Base-by-base conservation (phyloP, 257 asterid species). In the Galeopsis tetrahit region DNA sequence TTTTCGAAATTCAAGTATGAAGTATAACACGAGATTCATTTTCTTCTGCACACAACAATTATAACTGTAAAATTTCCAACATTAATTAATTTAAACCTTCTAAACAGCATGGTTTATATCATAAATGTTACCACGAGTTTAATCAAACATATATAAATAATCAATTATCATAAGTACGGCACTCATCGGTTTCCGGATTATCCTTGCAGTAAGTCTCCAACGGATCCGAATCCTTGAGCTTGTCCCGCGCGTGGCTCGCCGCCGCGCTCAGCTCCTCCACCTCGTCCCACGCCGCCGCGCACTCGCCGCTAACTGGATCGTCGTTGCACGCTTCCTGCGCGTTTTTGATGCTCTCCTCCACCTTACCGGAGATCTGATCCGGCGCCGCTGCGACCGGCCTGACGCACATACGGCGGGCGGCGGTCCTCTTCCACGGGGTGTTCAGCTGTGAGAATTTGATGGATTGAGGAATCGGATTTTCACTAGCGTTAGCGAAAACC, bases 201-300 rank as follows among this genome's bases (percentile, higher is more conserved):
- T 94, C 99, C 87, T 90, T 85, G 97, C 98, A 95, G 78, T 85
- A 95, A 17, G 53, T 70, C 87, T 91, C 98, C 79, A 91, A 64
- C 1, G 87, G 90, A 28, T 94, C 99, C 4, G 84, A 35, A 0
- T 80, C 91, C 83, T 91, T 89, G 66, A 56, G 63, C 89, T 70
- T 84, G 82, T 91, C 99, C 94, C 89, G 75, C 0, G 97, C 96
- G 61, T 94, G 92, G 79, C 99, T 85, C 14, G 90, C 96, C 9
- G 98, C 98, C 17, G 98, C 98, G 69, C 98, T 91, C 82, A 92
- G 93, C 90, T 94, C 99, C 95, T 94, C 99, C 85, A 94, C 99
- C 82, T 85, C 98, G 71, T 94, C 98, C 99, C 99, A 94, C 11
- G 97, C 95, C 28, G 99, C 99, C 46, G 85, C 97, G 81, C 99